A percentile compares a stretch with the other conserved stretches of the same genome.
Conservation (phyloP, 805 yeast species). For the Kluyveromyces wickerhamii region DNA sequence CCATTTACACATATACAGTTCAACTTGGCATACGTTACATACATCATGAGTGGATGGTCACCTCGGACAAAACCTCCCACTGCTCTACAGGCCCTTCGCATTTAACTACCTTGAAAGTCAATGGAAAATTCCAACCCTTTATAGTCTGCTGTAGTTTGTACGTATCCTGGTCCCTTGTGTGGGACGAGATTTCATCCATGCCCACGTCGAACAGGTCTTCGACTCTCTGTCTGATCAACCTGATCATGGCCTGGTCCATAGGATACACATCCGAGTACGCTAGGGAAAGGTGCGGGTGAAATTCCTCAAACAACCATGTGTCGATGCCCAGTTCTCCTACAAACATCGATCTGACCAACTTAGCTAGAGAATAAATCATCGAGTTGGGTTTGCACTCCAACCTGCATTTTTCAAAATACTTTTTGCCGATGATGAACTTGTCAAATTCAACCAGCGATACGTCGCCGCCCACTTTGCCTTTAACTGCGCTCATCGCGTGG, state of each 20-base stretch:
- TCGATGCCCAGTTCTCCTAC: slow-evolving; percentile 38
- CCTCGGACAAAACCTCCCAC: slow-evolving; percentile 56
- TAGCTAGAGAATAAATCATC: slow-evolving; percentile 31
- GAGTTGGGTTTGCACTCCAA: slow-evolving; percentile 23
- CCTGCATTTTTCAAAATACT: slow-evolving; percentile 23
- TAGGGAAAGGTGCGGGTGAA: slow-evolving; percentile 65
- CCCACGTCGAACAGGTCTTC: slow-evolving; percentile 51
- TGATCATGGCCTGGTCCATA: slow-evolving; percentile 56
- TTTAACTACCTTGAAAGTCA: slow-evolving; percentile 50
- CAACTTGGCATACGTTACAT: too few relatives aligned
- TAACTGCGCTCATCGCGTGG: slow-evolving; percentile 29
- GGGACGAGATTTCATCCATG: slow-evolving; percentile 7
- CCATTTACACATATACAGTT: too few relatives aligned
- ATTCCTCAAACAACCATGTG: slow-evolving; percentile 50
- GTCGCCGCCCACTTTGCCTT: slow-evolving; percentile 8
- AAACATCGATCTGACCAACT: slow-evolving; percentile 48
- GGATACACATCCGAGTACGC: slow-evolving; percentile 60
- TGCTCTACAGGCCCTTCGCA: slow-evolving; percentile 66
- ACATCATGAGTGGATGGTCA: slow-evolving; percentile 22
- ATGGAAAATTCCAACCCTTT: slow-evolving; percentile 57
- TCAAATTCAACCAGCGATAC: slow-evolving; percentile 19
- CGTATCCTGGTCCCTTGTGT: slow-evolving; percentile 11
- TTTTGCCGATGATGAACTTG: slow-evolving; percentile 21
- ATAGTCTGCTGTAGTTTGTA: slow-evolving; percentile 19
- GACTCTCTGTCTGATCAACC: slow-evolving; percentile 56